Conservation (phyloP, 2,329 filamentous ascomycete genomes). For the Iodosphaeria phyllophila region DNA sequence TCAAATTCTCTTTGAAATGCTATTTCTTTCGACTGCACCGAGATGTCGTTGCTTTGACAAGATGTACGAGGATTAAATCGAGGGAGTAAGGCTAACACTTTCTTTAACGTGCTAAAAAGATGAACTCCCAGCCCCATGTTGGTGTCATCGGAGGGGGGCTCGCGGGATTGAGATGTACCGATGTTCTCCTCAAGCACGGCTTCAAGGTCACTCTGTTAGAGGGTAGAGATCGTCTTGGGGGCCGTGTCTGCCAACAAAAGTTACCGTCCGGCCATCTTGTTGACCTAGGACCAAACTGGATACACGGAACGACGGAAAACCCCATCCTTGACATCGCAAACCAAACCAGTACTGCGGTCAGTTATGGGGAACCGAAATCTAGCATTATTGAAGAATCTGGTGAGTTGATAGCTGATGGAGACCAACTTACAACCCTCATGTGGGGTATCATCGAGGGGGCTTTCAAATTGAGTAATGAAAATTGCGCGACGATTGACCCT, state of each 20-base stretch:
- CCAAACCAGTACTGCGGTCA: conserved; percentile 32
- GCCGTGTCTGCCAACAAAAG: conserved; percentile 35
- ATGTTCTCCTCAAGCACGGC: conserved; percentile 44
- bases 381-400: conserved; percentile 39
- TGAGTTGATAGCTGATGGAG: conserved; percentile 22
- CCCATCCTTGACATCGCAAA: conserved; percentile 49
- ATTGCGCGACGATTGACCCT: conserved; percentile 26
- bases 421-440: conserved; percentile 30
- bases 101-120: too few relatives aligned
- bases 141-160: conserved; percentile 54
- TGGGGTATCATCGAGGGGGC: conserved; percentile 53
- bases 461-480: conserved; percentile 44
- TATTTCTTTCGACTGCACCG: too few relatives aligned
- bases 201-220: conserved; percentile 53
- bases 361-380: conserved; percentile 30
- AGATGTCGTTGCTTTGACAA: too few relatives aligned
- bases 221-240: conserved; percentile 46
- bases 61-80: too few relatives aligned
- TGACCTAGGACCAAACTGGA: conserved; percentile 62
- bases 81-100: too few relatives aligned
- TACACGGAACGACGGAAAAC: conserved; percentile 55
- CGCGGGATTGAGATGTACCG: conserved; percentile 51
- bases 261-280: conserved; percentile 25
- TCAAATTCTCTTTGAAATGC: too few relatives aligned
- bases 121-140: conserved; percentile 28